phyloP scores from a whole-genome alignment of 1,284 basidiomycete genomes.

The Trichosporon sp. region DNA sequence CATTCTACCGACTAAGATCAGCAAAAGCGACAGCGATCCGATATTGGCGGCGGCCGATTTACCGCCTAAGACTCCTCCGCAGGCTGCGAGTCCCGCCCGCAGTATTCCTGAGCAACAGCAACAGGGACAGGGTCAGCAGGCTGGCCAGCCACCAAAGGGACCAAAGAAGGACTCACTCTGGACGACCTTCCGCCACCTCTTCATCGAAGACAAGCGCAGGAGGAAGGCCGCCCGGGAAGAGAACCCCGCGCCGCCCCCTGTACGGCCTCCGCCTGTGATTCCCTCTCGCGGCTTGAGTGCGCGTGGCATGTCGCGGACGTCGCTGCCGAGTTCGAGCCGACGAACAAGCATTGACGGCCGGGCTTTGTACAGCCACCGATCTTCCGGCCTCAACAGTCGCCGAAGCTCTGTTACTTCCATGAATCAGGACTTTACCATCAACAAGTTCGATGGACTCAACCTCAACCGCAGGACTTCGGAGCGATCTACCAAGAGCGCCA shows the following conservation, averaged over 20 bases:
- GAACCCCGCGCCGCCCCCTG: not conserved
- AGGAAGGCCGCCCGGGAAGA: constrained; percentile 46
- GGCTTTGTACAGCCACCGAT: constrained; percentile 48
- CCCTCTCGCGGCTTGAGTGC: constrained; percentile 43
- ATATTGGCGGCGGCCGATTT: constrained; percentile 8
- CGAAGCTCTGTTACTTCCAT: constrained; percentile 51
- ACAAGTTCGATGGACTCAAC: constrained; percentile 40
- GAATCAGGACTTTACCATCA: constrained; percentile 38
- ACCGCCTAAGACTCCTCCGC: not conserved
- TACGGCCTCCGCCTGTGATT: constrained; percentile 34
- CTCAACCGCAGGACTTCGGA: constrained; percentile 42
- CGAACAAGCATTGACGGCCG: constrained; percentile 47
- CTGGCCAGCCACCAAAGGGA: constrained; percentile 24
- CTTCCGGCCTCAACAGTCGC: constrained; percentile 56
- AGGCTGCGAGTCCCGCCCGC: constrained; percentile 8
- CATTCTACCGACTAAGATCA: constrained; percentile 28
- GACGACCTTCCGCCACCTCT: constrained; percentile 58
- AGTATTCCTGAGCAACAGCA: constrained; percentile 9
- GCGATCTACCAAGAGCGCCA: constrained; percentile 18
- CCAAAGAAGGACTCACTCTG: constrained; percentile 56
- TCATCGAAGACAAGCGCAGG: constrained; percentile 57
- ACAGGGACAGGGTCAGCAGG: not conserved
- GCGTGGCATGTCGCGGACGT: constrained; percentile 37
- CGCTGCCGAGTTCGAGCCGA: constrained; percentile 33
- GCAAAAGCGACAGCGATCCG: constrained; percentile 40